phyloP scores from a whole-genome alignment of 73 alveolate species.

The Stentor coeruleus region DNA sequence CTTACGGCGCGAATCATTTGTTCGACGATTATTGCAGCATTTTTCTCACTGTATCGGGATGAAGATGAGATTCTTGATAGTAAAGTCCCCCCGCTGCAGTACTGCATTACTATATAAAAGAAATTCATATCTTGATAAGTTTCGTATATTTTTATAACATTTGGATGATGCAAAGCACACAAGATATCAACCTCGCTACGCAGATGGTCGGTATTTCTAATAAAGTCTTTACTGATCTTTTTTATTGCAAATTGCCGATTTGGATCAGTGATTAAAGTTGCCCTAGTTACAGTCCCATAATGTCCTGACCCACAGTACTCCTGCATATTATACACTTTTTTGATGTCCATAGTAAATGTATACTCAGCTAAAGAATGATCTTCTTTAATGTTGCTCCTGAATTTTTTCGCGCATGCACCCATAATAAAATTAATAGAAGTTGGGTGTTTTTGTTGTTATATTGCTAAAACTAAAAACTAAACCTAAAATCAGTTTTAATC shows the following conservation, averaged over 20 bases:
- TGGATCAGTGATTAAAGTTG: not conserved
- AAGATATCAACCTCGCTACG: conserved; percentile 28
- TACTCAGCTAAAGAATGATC: too few relatives aligned
- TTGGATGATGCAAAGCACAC: conserved; percentile 70
- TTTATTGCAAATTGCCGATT: not conserved
- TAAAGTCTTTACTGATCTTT: not conserved
- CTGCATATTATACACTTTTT: not conserved
- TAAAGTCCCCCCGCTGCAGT: conserved; percentile 16
- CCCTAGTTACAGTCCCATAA: not conserved
- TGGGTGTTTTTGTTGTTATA: too few relatives aligned
- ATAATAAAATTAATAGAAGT: too few relatives aligned
- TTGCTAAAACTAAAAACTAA: too few relatives aligned
- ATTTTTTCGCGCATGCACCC: too few relatives aligned
- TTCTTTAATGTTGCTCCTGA: too few relatives aligned
- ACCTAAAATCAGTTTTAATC: too few relatives aligned
- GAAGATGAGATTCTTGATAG: not conserved
- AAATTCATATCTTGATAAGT: conserved; percentile 77
- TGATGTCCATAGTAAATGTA: not conserved
- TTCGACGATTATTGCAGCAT: conserved; percentile 12
- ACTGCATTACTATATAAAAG: conserved; percentile 87
- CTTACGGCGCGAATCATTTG: conserved; percentile 56
- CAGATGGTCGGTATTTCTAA: not conserved
- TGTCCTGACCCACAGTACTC: not conserved
- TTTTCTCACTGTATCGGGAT: not conserved
- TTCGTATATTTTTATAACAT: conserved; percentile 80